Evolutionary conservation across 345 rosid species (phyloP).

Genomic region (Bruguiera gymnorhiza): DNA sequence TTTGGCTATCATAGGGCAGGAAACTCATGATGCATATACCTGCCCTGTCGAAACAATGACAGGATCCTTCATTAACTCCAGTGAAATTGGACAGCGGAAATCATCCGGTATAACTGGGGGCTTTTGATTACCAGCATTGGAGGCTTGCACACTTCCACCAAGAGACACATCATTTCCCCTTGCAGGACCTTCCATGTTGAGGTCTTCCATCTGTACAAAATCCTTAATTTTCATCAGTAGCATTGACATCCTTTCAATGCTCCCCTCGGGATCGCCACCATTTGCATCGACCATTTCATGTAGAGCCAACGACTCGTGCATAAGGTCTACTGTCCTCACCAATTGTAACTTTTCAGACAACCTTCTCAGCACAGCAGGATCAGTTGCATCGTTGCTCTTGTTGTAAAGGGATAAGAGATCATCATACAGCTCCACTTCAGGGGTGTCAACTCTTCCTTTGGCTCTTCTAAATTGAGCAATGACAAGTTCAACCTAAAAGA

Average conservation of each 20-base stretch:
- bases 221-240: constrained; percentile 75
- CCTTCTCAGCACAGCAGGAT: constrained; percentile 53
- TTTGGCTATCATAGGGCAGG: constrained; percentile 6
- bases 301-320: constrained; percentile 85
- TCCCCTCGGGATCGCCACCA: constrained; percentile 71
- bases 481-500: constrained; percentile 75
- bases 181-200: constrained; percentile 43
- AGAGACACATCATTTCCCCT: constrained; percentile 40
- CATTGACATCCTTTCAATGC: constrained; percentile 84
- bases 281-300: constrained; percentile 73
- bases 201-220: constrained; percentile 75
- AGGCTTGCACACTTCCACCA: constrained; percentile 54
- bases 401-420: constrained; percentile 63
- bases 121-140: constrained; percentile 54
- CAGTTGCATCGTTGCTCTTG: constrained; percentile 45
- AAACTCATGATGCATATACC: constrained; percentile 42
- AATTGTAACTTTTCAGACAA: constrained; percentile 69
- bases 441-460: constrained; percentile 69
- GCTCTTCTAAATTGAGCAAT: constrained; percentile 84
- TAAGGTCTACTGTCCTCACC: constrained; percentile 68
- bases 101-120: constrained; percentile 79
- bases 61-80: constrained; percentile 96
- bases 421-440: constrained; percentile 53
- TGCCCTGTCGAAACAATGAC: constrained; percentile 97
- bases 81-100: constrained; percentile 94